Percentiles rank a stretch among this genome's conserved stretches.
These are phyloP conservation scores for Passalora sequoiae DNA, from an alignment of 2,329 filamentous ascomycete genomes.

Conservation along the genomic window DNA sequence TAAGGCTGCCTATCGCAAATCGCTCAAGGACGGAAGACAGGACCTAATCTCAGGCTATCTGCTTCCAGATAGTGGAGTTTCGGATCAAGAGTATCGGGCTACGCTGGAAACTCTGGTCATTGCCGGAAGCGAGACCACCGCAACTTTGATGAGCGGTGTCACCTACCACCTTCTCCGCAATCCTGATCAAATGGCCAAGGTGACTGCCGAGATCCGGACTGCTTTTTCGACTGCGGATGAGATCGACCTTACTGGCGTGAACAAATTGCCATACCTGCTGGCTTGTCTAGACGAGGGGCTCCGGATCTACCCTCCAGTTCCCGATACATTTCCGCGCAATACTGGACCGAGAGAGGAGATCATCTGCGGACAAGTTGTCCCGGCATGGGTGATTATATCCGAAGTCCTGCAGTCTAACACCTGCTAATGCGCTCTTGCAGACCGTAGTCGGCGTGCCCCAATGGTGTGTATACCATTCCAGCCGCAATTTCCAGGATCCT, in stretches of 20 bases:
- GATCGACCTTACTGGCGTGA: constrained; percentile 22
- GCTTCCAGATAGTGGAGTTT: constrained; percentile 4
- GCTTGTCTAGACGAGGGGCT: constrained; percentile 44
- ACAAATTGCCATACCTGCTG: constrained; percentile 35
- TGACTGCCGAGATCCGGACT: constrained; percentile 40
- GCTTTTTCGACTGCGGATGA: constrained; percentile 34
- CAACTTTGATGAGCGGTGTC: constrained; percentile 27
- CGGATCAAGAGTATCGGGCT: constrained; percentile 8
- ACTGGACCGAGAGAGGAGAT: constrained; percentile 21
- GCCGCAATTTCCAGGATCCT: constrained; percentile 16
- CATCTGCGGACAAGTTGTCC: background rate
- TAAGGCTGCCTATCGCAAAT: constrained; percentile 13
- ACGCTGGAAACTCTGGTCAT: constrained; percentile 27
- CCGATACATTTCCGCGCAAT: constrained; percentile 25
- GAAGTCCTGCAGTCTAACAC: background rate
- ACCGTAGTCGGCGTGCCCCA: background rate
- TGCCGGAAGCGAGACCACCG: constrained; percentile 32
- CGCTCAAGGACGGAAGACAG: constrained; percentile 13
- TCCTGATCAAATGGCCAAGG: constrained; percentile 30
- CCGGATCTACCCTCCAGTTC: constrained; percentile 43
- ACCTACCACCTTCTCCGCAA: constrained; percentile 23
- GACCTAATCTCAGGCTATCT: constrained; percentile 28
- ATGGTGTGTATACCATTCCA: background rate
- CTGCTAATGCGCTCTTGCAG: background rate
- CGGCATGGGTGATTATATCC: background rate